Conservation (phyloP, 192 early-diverging fungal genomes). For the Linnemannia exigua region DNA sequence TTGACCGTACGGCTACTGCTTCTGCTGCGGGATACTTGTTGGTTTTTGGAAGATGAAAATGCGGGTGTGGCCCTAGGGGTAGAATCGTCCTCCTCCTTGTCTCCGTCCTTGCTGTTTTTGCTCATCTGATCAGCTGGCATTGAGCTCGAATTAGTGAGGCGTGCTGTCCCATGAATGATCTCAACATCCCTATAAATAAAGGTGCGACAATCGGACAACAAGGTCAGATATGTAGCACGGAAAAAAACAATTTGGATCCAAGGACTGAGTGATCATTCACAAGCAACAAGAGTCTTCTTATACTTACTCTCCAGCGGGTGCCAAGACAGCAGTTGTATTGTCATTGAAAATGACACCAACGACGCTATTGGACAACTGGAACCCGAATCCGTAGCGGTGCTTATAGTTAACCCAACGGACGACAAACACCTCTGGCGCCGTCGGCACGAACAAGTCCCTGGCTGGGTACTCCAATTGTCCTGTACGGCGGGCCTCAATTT, state of each 20-base stretch:
- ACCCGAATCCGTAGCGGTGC: constrained; percentile 89
- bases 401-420: constrained; percentile 92
- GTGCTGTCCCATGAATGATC: constrained; percentile 23
- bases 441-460: neutral
- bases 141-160: neutral
- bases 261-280: no score
- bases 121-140: neutral
- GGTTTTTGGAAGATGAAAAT: neutral
- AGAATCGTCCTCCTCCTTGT: neutral
- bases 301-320: constrained; percentile 69
- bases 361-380: constrained; percentile 87
- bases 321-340: constrained; percentile 78
- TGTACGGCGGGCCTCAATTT: constrained; percentile 13
- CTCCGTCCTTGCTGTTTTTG: neutral
- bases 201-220: neutral
- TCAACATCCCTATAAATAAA: constrained; percentile 40
- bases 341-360: constrained; percentile 93
- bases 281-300: no score
- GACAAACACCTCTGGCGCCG: constrained; percentile 73
- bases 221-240: no score
- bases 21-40: neutral
- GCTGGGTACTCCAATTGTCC: neutral
- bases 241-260: no score
- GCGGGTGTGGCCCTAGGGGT: neutral
- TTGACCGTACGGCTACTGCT: neutral